Evolutionary conservation across 164 flowering plant genomes (phyloP), one percentile per base, ranked within the genome.

Genomic region (Annona cherimola): DNA sequence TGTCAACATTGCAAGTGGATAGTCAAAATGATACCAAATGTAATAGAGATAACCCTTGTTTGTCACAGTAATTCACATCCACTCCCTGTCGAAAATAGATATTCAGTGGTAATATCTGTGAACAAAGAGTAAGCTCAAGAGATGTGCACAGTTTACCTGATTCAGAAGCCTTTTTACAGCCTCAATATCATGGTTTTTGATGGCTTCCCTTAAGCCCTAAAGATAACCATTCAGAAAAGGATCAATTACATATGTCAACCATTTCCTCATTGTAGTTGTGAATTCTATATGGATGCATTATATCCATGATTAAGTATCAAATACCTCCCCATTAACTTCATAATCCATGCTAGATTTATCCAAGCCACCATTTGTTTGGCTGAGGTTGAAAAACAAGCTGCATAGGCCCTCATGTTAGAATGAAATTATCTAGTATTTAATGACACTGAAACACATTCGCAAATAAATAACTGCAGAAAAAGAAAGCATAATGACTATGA

Each of bases 201-300:
- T 89, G 54, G 99, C 99, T 86, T 95, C 98, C 79, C 97, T 86
- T 75, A 91, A 76, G 73, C 99, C 99, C 99, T 95, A 61, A 68
- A 61, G 39, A 70, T 63, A 71, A 45, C 16, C 45, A 45, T 45
- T 45, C 50, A 43, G n/a, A 1, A 43, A 61, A 50, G 40, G 42
- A 55, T 7, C 6, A 50, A 50, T 11, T 5, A 50, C 57, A 50
- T 16, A 50, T 50, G 9, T 11, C 57, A 50, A 50, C 14, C 2
- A 16, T 50, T 50, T 50, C 14, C 14, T 50, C 9, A 50, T 50
- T 16, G 14, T 50, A 50, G 57, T 50, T 50, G 57, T 9, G 14
- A 50, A 16, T 50, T 45, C 9, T 45, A 45, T 4, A 8, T 50
- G 57, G 9, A 11, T 50, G 57, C 57, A 9, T 11, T 11, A 50